Conservation (phyloP, 345 rosid genomes). For the Dipteronia dyeriana region DNA sequence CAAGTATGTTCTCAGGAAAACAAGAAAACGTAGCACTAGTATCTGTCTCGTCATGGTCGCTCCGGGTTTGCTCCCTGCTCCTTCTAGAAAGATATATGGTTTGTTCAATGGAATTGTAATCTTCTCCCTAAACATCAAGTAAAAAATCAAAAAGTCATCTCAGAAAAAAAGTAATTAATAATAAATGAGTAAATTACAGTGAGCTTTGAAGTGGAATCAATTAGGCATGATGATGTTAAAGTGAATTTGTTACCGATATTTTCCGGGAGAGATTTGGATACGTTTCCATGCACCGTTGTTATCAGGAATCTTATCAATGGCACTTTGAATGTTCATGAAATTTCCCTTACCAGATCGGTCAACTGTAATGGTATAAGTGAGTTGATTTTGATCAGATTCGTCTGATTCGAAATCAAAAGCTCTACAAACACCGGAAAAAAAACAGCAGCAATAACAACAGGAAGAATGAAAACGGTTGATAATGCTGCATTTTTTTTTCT, state of each 20-base stretch:
- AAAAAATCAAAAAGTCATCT: no score
- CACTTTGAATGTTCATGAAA: constrained; percentile 31
- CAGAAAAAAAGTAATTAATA: no score
- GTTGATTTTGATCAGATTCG: neutral
- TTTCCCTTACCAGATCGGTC: constrained; percentile 16
- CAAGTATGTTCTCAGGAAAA: constrained; percentile 26
- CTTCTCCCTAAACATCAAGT: constrained; percentile 26
- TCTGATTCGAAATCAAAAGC: neutral
- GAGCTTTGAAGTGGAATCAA: no score
- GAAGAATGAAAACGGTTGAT: neutral
- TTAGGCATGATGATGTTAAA: no score
- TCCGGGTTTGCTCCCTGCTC: constrained; percentile 17
- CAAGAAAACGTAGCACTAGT: constrained; percentile 30
- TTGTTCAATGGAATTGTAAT: constrained; percentile 17
- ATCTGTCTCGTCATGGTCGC: constrained; percentile 12
- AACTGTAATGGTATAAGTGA: constrained; percentile 11
- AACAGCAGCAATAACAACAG: neutral
- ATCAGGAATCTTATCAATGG: constrained; percentile 25
- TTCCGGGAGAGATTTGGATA: constrained; percentile 17
- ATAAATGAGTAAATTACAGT: no score
- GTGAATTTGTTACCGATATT: constrained; percentile 2
- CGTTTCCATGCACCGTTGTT: constrained; percentile 12
- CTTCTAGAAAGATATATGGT: constrained; percentile 35
- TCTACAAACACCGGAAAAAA: neutral
- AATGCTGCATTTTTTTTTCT: neutral